phyloP scores from a whole-genome alignment of 441 rosid genomes.

The Euphorbia schlechtendalii region DNA sequence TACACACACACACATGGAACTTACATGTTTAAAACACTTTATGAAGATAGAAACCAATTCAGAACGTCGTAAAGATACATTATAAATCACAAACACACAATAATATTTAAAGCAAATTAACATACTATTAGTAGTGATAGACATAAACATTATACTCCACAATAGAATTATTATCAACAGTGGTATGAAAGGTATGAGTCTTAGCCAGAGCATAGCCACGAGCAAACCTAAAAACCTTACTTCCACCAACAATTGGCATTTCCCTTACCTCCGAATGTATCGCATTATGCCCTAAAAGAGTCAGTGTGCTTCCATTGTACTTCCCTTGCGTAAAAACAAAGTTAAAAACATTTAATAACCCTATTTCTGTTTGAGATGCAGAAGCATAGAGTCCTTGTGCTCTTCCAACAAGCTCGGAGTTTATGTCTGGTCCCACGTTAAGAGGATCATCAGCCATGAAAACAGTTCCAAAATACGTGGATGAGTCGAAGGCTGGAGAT shows the following conservation, averaged over 20 bases:
- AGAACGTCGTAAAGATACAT: too few species aligned
- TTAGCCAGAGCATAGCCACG: conserved; percentile 35
- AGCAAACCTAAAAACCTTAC: conserved; percentile 32
- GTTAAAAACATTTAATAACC: conserved; percentile 33
- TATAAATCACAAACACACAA: too few species aligned
- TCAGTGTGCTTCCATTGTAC: conserved; percentile 40
- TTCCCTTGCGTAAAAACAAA: conserved; percentile 33
- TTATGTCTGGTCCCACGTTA: conserved; percentile 27
- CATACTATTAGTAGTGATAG: conserved; percentile 19
- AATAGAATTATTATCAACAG: conserved; percentile 21
- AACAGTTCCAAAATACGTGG: conserved; percentile 25
- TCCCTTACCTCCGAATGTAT: conserved; percentile 29
- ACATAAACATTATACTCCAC: conserved; percentile 40
- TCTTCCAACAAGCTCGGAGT: conserved; percentile 34
- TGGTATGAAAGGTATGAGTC: conserved; percentile 19
- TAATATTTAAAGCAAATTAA: too few species aligned
- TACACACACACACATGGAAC: too few species aligned
- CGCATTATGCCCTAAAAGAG: conserved; percentile 33
- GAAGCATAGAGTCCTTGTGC: conserved; percentile 40
- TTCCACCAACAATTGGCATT: conserved; percentile 40
- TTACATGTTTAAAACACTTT: too few species aligned
- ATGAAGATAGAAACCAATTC: too few species aligned
- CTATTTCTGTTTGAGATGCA: conserved; percentile 27
- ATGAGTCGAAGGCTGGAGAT: conserved; percentile 16
- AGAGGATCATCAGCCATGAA: conserved; percentile 35